These are phyloP conservation scores for Claviceps pusilla DNA, from an alignment of 2,329 filamentous ascomycete genomes.

Conservation along the genomic window DNA sequence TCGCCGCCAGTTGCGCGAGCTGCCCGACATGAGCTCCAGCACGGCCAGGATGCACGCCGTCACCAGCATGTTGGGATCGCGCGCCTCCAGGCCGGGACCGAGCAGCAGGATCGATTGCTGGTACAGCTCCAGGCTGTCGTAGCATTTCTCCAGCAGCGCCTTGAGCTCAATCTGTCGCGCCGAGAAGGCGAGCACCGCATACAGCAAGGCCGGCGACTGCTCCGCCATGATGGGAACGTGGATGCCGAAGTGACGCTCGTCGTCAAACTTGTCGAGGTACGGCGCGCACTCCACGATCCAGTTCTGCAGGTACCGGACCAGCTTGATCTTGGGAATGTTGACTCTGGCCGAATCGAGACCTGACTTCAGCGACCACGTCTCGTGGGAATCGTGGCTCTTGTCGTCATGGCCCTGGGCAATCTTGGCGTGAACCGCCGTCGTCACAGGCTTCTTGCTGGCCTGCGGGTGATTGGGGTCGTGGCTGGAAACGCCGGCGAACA, in stretches of 20 bases:
- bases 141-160: slow-evolving; percentile 30
- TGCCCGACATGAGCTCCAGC: slow-evolving; percentile 33
- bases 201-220: slow-evolving; percentile 27
- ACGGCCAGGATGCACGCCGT: slow-evolving; percentile 32
- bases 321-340: slow-evolving; percentile 12
- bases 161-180: slow-evolving; percentile 36
- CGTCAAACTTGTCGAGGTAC: slow-evolving; percentile 39
- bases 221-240: slow-evolving; percentile 34
- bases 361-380: slow-evolving; percentile 4
- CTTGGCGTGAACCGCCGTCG: slow-evolving; percentile 8
- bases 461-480: slow-evolving; percentile 11
- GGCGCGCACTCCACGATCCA: slow-evolving; percentile 37
- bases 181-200: slow-evolving; percentile 38
- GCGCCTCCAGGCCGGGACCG: slow-evolving; percentile 25
- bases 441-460: slow-evolving; percentile 11
- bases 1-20: slow-evolving; percentile 34
- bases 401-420: not conserved
- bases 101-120: slow-evolving; percentile 34
- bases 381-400: not conserved
- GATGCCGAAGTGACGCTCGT: slow-evolving; percentile 34
- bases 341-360: slow-evolving; percentile 14
- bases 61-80: slow-evolving; percentile 29
- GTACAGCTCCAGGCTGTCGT: slow-evolving; percentile 37
- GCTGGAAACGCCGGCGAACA: slow-evolving; percentile 21
- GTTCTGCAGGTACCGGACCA: slow-evolving; percentile 26